Conservation (phyloP, 768 basidiomycete species). For the Mrakia gelida region DNA sequence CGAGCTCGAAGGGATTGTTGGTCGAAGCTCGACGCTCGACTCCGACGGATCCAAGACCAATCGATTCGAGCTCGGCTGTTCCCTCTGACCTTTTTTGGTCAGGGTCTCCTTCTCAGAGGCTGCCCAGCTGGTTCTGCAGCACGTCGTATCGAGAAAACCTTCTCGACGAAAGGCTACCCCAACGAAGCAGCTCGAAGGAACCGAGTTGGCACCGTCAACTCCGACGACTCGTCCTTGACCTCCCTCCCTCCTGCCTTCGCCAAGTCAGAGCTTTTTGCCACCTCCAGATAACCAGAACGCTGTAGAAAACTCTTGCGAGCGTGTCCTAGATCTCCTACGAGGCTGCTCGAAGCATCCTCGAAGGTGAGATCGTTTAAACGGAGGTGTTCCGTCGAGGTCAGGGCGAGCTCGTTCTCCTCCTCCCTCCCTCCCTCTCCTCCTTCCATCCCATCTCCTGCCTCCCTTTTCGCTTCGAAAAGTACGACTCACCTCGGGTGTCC, state of each 20-base stretch:
- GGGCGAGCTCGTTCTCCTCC: neutral
- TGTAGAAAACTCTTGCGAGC: neutral
- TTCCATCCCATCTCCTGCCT: neutral
- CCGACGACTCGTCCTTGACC: no score
- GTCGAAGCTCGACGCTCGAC: neutral
- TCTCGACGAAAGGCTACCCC: no score
- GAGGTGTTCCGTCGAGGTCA: no score
- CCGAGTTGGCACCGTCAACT: no score
- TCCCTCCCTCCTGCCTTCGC: no score
- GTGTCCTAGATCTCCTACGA: neutral
- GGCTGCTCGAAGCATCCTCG: no score
- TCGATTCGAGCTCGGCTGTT: neutral
- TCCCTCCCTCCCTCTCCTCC: neutral
- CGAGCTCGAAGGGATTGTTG: neutral
- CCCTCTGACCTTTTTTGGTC: neutral
- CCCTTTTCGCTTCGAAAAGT: neutral
- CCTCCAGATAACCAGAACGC: no score
- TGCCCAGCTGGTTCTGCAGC: neutral
- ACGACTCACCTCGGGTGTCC: slow-evolving; percentile 47
- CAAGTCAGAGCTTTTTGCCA: no score
- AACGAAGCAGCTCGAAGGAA: no score
- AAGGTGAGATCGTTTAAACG: no score
- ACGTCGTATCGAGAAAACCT: no score
- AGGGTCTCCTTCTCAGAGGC: no score
- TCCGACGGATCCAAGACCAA: neutral